phyloP scores from a whole-genome alignment of 1,139 yeast genomes.

The Taphrina communis region DNA sequence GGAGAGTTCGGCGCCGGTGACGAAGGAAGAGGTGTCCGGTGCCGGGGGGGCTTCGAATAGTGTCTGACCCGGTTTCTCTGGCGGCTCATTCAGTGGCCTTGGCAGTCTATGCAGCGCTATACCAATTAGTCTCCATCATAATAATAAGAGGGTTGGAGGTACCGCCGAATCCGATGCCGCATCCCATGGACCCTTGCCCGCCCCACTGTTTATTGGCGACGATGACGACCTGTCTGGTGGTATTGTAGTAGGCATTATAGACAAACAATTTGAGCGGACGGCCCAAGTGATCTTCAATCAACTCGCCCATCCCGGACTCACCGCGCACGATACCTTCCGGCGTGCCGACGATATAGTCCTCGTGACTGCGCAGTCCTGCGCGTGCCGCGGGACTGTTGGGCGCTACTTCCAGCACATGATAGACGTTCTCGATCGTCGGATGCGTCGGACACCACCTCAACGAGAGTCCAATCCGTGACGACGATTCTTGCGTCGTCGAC shows the following conservation, averaged over 20 bases:
- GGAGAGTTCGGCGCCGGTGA: slow-evolving; percentile 33
- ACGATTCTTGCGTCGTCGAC: background rate
- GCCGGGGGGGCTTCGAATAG: slow-evolving; percentile 40
- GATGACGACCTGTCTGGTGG: slow-evolving; percentile 84
- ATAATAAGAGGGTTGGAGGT: no score
- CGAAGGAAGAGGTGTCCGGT: slow-evolving; percentile 14
- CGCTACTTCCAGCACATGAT: slow-evolving; percentile 81
- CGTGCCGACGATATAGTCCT: slow-evolving; percentile 89
- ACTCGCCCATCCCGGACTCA: slow-evolving; percentile 58
- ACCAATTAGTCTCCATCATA: background rate
- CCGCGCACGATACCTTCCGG: slow-evolving; percentile 79
- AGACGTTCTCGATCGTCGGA: slow-evolving; percentile 62
- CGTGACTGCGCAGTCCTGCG: slow-evolving; percentile 81
- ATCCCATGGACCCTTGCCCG: slow-evolving; percentile 81
- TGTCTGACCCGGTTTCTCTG: slow-evolving; percentile 41
- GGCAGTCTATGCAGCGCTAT: slow-evolving; percentile 73
- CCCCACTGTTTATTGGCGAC: slow-evolving; percentile 67
- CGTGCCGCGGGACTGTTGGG: slow-evolving; percentile 82
- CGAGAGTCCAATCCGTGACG: slow-evolving; percentile 63
- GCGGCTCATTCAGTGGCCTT: slow-evolving; percentile 50
- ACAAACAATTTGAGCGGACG: slow-evolving; percentile 64
- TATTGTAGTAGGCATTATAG: slow-evolving; percentile 84
- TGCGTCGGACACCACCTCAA: slow-evolving; percentile 68
- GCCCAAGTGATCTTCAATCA: slow-evolving; percentile 41
- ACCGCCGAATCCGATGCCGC: slow-evolving; percentile 89